Evolutionary conservation across 176 grass and related monocot genomes (phyloP), one percentile per base, ranked within the genome.

Genomic region (Ensete ventricosum): DNA sequence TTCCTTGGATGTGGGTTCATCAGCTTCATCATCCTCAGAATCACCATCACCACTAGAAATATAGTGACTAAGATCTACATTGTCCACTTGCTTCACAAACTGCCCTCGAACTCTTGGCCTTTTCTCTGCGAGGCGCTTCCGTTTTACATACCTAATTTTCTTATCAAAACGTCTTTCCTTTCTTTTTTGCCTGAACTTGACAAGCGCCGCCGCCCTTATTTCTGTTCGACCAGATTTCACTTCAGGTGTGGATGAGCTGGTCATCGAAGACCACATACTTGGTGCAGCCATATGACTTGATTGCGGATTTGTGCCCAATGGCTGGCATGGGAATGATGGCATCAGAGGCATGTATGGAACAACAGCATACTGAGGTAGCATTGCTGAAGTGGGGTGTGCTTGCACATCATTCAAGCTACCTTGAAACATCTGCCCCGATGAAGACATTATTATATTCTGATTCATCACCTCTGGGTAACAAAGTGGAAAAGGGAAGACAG

Each of bases 91-190:
- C 64, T 91, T 89, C 64, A 93, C 95, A 78, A 98, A 98, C n/a
- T 98, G 95, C 17, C 95, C 95, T 73, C 88, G 81, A 29, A 98
- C 82, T 67, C 90, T 91, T 4, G 78, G 95, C 84, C 95, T 94
- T 2, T 82, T 91, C 75, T 98, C 88, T 55, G 95, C 95, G 69
- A 94, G 82, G 71, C 80, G 86, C 82, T 98, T 98, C 53, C 90
- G 43, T 68, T 91, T 98, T 53, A 84, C 79, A 80, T 98, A 98
- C 62, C 95, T 91, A 73, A 98, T 92, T 70, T 98, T 98, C 86
- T 98, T 98, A 73, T 98, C 88, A 73, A 98, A 98, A 71, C 95
- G 94, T 11, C 88, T 87, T 9, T 91, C 90, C 72, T 94, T 98
- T 66, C 90, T 87, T 85, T 98, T 98, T 74, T 77, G 86, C 78